Conservation (phyloP, 1,284 basidiomycete species). For the Coniferiporia sulphurascens region DNA sequence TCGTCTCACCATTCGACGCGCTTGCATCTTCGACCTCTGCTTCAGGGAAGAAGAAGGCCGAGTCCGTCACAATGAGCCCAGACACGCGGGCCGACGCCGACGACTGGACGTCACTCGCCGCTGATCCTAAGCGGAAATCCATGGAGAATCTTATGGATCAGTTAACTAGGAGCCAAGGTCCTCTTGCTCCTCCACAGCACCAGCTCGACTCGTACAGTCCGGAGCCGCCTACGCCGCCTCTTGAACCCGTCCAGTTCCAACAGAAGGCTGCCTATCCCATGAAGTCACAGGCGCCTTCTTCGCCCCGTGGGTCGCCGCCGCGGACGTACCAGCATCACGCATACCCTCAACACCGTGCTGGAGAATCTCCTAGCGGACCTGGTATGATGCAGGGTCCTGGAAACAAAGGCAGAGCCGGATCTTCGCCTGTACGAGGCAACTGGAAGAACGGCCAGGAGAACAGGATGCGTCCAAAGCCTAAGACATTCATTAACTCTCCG, state of each 20-base stretch:
- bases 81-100: conserved; percentile 43
- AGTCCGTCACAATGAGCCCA: conserved; percentile 32
- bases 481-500: conserved; percentile 53
- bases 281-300: conserved; percentile 42
- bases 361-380: conserved; percentile 37
- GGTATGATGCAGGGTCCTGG: conserved; percentile 38
- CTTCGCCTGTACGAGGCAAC: conserved; percentile 53
- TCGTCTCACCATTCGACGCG: conserved; percentile 77
- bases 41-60: conserved; percentile 58
- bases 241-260: conserved; percentile 40
- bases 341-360: conserved; percentile 28
- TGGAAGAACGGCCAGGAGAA: conserved; percentile 35
- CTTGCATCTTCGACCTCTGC: conserved; percentile 40
- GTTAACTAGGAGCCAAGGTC: conserved; percentile 49
- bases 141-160: conserved; percentile 75
- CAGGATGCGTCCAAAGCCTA: conserved; percentile 42
- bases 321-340: conserved; percentile 34
- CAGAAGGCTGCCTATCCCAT: conserved; percentile 45
- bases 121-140: conserved; percentile 70
- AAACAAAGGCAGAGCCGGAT: conserved; percentile 62
- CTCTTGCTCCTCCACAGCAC: conserved; percentile 32
- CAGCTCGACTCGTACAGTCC: conserved; percentile 39
- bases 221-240: conserved; percentile 13
- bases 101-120: conserved; percentile 47
- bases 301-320: conserved; percentile 62